Percentiles rank a stretch among this genome's conserved stretches.
Conservation (phyloP, 352 stramenopile genomes). For the Phytophthora ohioensis region DNA sequence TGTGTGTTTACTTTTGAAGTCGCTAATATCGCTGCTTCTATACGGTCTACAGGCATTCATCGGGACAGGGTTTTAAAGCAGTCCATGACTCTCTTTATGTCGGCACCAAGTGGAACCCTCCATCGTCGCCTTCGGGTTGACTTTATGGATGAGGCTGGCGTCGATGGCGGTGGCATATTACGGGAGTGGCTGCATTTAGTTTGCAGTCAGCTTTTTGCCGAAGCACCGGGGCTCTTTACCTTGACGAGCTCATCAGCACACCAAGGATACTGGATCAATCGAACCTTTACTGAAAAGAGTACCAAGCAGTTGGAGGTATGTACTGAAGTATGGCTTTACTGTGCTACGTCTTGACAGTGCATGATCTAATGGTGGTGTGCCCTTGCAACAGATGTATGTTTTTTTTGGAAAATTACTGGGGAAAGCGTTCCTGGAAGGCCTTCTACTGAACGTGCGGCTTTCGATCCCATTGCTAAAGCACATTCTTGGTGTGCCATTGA, state of each 20-base stretch:
- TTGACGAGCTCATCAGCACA: constrained; percentile 53
- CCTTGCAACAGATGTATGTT: constrained; percentile 70
- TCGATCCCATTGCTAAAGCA: constrained; percentile 77
- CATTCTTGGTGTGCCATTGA: constrained; percentile 67
- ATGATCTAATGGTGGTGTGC: constrained; percentile 7
- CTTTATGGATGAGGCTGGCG: constrained; percentile 84
- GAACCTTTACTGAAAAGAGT: constrained; percentile 26
- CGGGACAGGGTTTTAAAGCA: constrained; percentile 78
- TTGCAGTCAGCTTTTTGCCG: constrained; percentile 67
- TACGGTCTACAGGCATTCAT: constrained; percentile 54
- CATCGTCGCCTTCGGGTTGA: constrained; percentile 83
- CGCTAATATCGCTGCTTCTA: neutral
- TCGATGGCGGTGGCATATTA: constrained; percentile 81
- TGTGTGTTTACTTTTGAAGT: neutral
- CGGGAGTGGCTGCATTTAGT: constrained; percentile 86
- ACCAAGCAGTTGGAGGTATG: constrained; percentile 55
- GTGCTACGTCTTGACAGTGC: neutral
- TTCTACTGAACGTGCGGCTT: constrained; percentile 75
- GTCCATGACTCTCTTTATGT: constrained; percentile 67
- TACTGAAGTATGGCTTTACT: neutral
- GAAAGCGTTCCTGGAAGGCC: constrained; percentile 76
- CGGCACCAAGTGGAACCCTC: constrained; percentile 53
- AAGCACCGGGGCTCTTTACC: constrained; percentile 60
- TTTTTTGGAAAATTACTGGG: constrained; percentile 80
- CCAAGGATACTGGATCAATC: constrained; percentile 76